Percentiles rank a stretch among this genome's conserved stretches.
Evolutionary conservation across 768 basidiomycete genomes (phyloP).

Genomic region (Fomitopsis pulvina): DNA sequence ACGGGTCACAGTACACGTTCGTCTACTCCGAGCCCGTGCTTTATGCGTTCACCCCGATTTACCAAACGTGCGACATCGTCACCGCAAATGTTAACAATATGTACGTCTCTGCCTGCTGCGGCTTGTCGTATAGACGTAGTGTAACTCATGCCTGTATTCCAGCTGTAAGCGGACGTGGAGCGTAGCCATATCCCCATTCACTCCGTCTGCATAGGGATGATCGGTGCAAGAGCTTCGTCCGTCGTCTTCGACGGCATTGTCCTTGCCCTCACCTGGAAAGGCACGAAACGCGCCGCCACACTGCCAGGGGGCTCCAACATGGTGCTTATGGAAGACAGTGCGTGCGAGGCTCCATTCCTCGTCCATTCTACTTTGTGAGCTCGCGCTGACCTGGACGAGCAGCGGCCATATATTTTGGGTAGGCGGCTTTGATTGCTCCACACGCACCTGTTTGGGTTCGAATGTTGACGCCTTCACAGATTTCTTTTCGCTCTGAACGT

Average conservation of each 20-base stretch:
- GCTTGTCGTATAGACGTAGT: neutral
- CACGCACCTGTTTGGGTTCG: neutral
- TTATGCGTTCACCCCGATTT: slow-evolving; percentile 7
- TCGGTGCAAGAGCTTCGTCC: slow-evolving; percentile 10
- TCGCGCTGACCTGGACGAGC: neutral
- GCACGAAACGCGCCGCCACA: slow-evolving; percentile 3
- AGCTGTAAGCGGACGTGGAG: slow-evolving; percentile 3
- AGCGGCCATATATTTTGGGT: slow-evolving; percentile 3
- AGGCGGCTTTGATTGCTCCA: neutral
- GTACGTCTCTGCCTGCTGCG: neutral
- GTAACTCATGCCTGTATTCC: neutral
- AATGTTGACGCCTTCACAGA: neutral
- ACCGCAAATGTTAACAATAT: neutral
- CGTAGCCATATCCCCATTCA: neutral
- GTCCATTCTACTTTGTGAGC: neutral
- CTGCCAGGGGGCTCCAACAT: neutral
- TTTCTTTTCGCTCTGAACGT: slow-evolving; percentile 1
- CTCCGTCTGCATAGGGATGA: slow-evolving; percentile 2
- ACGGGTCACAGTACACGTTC: neutral
- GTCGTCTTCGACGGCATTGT: slow-evolving; percentile 13
- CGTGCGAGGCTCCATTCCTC: neutral
- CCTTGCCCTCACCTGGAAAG: slow-evolving; percentile 11
- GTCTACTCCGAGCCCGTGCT: neutral
- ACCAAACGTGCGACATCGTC: neutral
- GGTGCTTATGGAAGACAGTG: slow-evolving; percentile 1